Conservation (phyloP, 2,329 filamentous ascomycete species). For the Hypoxylon sp. region DNA sequence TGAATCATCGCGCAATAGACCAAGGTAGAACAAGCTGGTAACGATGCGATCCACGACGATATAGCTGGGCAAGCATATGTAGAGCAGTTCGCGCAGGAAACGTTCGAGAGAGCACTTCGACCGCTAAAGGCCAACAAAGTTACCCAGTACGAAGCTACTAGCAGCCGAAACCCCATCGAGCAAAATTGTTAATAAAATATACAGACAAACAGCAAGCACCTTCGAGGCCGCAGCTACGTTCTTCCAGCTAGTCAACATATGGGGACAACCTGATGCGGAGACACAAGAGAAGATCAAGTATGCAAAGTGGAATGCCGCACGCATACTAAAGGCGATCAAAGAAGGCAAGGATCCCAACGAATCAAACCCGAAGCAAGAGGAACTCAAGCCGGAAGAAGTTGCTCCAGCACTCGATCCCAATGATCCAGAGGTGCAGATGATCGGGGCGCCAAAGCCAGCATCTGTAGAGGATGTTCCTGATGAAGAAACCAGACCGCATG, state of each 20-base stretch:
- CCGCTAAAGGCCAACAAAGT: conserved; percentile 84
- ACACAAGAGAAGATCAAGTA: conserved; percentile 89
- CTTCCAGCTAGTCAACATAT: conserved; percentile 86
- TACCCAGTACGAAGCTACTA: conserved; percentile 66
- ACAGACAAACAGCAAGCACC: conserved; percentile 88
- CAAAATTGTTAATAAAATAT: conserved; percentile 9
- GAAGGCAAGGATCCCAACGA: conserved; percentile 92
- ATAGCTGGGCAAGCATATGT: conserved; percentile 88
- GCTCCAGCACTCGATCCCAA: conserved; percentile 64
- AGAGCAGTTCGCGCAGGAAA: conserved; percentile 91
- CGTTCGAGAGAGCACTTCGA: conserved; percentile 83
- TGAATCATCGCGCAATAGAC: conserved; percentile 57
- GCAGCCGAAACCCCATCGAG: not conserved
- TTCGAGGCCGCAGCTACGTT: conserved; percentile 94
- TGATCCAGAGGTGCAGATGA: conserved; percentile 70
- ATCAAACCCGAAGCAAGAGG: conserved; percentile 77
- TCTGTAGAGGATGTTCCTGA: conserved; percentile 65
- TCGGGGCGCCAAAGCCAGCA: conserved; percentile 55
- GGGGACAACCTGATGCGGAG: conserved; percentile 79
- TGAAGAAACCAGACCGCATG: conserved; percentile 46
- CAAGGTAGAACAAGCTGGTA: conserved; percentile 75
- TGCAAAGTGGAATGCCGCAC: conserved; percentile 92
- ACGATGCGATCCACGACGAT: conserved; percentile 88
- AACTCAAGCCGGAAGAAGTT: conserved; percentile 56
- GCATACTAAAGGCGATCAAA: conserved; percentile 90